A percentile compares a stretch with the other conserved stretches of the same genome.
These are phyloP conservation scores for Suhomyces maxii DNA, from an alignment of 1,139 yeast genomes.

Conservation along the genomic window DNA sequence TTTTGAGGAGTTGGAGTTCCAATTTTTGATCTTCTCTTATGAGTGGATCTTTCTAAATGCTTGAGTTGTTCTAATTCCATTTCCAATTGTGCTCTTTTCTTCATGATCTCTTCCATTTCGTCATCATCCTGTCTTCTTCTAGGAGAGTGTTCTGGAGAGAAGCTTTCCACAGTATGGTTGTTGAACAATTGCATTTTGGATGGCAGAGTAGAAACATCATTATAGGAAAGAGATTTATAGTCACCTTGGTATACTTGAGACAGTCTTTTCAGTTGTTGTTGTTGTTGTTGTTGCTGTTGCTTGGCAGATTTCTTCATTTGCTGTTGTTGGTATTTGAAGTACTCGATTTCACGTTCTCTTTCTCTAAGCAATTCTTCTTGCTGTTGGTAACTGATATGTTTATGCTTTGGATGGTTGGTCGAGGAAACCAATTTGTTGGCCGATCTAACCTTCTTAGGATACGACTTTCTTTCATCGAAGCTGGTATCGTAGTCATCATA, in stretches of 20 bases:
- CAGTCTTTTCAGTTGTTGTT: constrained; percentile 16
- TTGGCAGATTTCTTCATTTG: constrained; percentile 33
- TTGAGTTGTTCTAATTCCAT: constrained; percentile 40
- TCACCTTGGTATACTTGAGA: constrained; percentile 14
- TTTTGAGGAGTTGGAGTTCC: constrained; percentile 3
- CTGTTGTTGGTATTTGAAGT: constrained; percentile 32
- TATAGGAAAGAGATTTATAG: constrained; percentile 17
- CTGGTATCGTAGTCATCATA: constrained; percentile 28
- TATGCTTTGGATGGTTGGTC: constrained; percentile 22
- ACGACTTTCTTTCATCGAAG: constrained; percentile 17
- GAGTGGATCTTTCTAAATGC: constrained; percentile 33
- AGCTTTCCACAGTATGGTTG: constrained; percentile 30
- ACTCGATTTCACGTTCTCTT: constrained; percentile 35
- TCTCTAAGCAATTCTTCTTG: constrained; percentile 20
- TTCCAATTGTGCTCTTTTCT: constrained; percentile 42
- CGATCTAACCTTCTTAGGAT: constrained; percentile 19
- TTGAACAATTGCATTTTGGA: constrained; percentile 14
- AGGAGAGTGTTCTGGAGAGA: constrained; percentile 29
- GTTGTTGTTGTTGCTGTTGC: constrained; percentile 16
- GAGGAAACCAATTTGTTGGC: constrained; percentile 21
- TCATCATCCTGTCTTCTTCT: constrained; percentile 15
- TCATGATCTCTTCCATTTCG: constrained; percentile 31
- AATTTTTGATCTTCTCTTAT: constrained; percentile 15
- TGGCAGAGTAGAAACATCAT: constrained; percentile 14
- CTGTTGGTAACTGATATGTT: constrained; percentile 17